Evolutionary conservation across 176 grass and related monocot genomes (phyloP), one percentile per base, ranked within the genome.

Genomic region (Chloris gayana): DNA sequence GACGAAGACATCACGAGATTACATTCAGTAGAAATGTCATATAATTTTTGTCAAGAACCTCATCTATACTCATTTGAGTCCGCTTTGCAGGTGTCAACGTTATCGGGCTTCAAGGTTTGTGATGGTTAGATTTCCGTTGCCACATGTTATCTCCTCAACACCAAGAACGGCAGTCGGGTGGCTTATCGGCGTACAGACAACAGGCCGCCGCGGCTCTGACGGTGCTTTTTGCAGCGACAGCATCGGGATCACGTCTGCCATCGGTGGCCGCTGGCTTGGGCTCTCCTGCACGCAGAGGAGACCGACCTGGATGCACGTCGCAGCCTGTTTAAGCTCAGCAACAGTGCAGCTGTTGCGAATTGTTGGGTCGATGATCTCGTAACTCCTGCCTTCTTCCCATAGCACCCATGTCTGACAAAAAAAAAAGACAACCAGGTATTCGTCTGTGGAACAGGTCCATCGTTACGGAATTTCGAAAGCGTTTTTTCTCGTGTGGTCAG

Each of bases 211-310:
- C n/a, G 74, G 80, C 12, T 13, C 58, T 30, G 45, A 9, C 27
- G 60, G 67, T 29, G 47, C 59, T 7, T 47, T 70, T 50, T 83
- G 58, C 46, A 29, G 74, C 29, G 15, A 67, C 46, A 88, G 59
- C 86, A 83, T 88, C 26, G 30, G 67, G 67, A 78, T 88, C 12
- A 83, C 80, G 8, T 45, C 59, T 0, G 58, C 26, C 74, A 88
- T 88, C 18, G 60, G 56, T 12, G 80, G 67, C 24, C 80, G 86
- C 31, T 64, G 58, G 67, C 38, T 37, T 0, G 86, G 59, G 80
- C 86, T 35, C 46, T 83, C 86, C 86, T 88, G 86, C 37, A 88
- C 86, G 47, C 86, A 88, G 7, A 83, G 59, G 10, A 88, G 59
- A 22, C 67, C 86, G 4, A 83, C 59, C 11, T 88, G 86, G 74